Evolutionary conservation across 2,329 filamentous ascomycete genomes (phyloP).

Genomic region (Leptographium galeiforme): DNA sequence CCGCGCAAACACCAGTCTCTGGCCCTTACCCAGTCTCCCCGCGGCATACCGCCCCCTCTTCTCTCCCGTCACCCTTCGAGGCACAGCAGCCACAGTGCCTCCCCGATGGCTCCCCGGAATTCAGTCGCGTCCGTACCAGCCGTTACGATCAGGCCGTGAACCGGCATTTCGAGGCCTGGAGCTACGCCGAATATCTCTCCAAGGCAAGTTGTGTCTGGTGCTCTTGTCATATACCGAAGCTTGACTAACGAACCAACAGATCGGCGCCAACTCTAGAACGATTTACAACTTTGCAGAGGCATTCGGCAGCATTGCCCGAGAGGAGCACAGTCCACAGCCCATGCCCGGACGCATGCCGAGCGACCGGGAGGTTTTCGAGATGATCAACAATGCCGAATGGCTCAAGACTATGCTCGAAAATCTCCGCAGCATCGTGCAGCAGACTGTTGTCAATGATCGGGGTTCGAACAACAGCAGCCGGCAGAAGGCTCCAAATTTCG

Average conservation of each 20-base stretch:
- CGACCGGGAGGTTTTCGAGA: slow-evolving; percentile 40
- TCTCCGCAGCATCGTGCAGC: slow-evolving; percentile 38
- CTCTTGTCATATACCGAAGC: too few relatives aligned
- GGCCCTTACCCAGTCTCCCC: slow-evolving; percentile 35
- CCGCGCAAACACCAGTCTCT: slow-evolving; percentile 34
- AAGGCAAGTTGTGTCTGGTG: slow-evolving; percentile 25
- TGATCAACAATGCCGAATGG: slow-evolving; percentile 39
- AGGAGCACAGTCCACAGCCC: slow-evolving; percentile 39
- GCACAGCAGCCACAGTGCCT: slow-evolving; percentile 27
- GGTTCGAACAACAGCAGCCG: slow-evolving; percentile 14
- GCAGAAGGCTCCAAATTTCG: slow-evolving; percentile 18
- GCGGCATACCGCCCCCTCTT: slow-evolving; percentile 29
- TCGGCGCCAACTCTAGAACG: slow-evolving; percentile 36
- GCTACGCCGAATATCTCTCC: slow-evolving; percentile 37
- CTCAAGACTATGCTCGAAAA: slow-evolving; percentile 40
- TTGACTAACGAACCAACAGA: slow-evolving; percentile 22
- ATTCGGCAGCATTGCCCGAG: slow-evolving; percentile 38
- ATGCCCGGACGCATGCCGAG: slow-evolving; percentile 41
- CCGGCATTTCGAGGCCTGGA: slow-evolving; percentile 38
- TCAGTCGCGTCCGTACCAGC: slow-evolving; percentile 1
- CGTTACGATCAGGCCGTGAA: slow-evolving; percentile 20
- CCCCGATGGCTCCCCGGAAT: slow-evolving; percentile 23
- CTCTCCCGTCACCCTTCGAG: slow-evolving; percentile 32
- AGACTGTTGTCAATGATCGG: slow-evolving; percentile 37
- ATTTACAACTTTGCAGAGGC: slow-evolving; percentile 44